These are phyloP conservation scores for Wickerhamiella domercqiae DNA, from an alignment of 805 yeast species.

Conservation along the genomic window DNA sequence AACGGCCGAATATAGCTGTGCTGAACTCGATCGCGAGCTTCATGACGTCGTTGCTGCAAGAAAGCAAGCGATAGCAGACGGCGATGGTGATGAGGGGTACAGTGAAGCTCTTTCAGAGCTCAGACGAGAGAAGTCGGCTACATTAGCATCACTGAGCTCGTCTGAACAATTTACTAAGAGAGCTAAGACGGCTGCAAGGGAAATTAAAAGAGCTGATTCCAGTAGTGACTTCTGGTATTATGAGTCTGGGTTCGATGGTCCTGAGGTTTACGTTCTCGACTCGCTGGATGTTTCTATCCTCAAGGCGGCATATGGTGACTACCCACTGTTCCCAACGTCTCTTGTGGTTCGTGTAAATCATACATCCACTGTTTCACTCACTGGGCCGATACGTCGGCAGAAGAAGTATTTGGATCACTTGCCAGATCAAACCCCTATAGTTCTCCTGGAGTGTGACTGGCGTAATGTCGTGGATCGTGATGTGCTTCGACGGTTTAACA, in stretches of 20 bases:
- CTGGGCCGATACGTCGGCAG: slow-evolving; percentile 43
- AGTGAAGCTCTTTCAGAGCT: slow-evolving; percentile 9
- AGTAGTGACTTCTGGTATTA: slow-evolving; percentile 49
- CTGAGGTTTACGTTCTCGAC: slow-evolving; percentile 53
- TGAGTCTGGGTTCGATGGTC: slow-evolving; percentile 58
- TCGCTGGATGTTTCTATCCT: slow-evolving; percentile 68
- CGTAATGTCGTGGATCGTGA: slow-evolving; percentile 23
- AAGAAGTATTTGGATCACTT: slow-evolving; percentile 65
- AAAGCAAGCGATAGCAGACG: slow-evolving; percentile 32
- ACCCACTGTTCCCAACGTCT: slow-evolving; percentile 51
- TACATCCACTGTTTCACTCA: slow-evolving; percentile 48
- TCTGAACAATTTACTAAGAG: neutral
- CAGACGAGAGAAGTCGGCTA: slow-evolving; percentile 7
- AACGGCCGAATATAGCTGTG: slow-evolving; percentile 35
- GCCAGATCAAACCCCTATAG: slow-evolving; percentile 74
- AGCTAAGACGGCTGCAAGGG: neutral
- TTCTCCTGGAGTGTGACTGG: slow-evolving; percentile 83
- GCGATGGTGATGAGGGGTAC: slow-evolving; percentile 15
- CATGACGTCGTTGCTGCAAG: slow-evolving; percentile 34
- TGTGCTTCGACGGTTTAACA: slow-evolving; percentile 16
- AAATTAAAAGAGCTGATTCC: slow-evolving; percentile 17
- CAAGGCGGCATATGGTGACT: slow-evolving; percentile 43
- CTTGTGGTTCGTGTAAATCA: slow-evolving; percentile 52
- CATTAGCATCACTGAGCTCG: neutral
- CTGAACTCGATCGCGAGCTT: slow-evolving; percentile 48